These are phyloP conservation scores for Alternaria brassicae DNA, from an alignment of 2,329 filamentous ascomycete species.

Conservation along the genomic window DNA sequence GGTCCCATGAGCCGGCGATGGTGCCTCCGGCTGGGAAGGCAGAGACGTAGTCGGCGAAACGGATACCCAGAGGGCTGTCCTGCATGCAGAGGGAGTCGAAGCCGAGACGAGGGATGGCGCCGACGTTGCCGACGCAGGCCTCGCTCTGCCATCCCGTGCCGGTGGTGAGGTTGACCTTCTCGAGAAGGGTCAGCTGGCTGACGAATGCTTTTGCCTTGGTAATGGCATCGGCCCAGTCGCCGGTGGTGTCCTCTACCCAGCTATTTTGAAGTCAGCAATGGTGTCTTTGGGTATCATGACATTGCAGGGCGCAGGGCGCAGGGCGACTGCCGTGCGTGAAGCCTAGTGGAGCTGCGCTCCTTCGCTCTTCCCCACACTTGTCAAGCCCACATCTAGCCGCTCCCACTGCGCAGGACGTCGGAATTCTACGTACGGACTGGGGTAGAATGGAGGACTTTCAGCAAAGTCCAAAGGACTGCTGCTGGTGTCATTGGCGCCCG, in stretches of 20 bases:
- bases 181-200: constrained; percentile 78
- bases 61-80: constrained; percentile 82
- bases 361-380: constrained; percentile 1
- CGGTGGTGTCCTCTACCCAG: constrained; percentile 77
- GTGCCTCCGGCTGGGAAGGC: constrained; percentile 82
- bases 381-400: neutral
- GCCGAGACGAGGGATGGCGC: constrained; percentile 72
- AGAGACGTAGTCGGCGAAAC: constrained; percentile 78
- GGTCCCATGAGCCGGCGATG: constrained; percentile 83
- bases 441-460: constrained; percentile 73
- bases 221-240: constrained; percentile 78
- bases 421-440: constrained; percentile 65
- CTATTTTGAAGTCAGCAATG: constrained; percentile 12
- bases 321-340: neutral
- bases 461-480: constrained; percentile 37
- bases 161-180: constrained; percentile 96
- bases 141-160: constrained; percentile 73
- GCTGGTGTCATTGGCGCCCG: constrained; percentile 29
- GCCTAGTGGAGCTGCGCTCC: neutral
- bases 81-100: constrained; percentile 82
- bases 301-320: neutral
- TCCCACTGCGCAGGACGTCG: neutral
- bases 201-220: constrained; percentile 79
- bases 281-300: neutral
- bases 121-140: constrained; percentile 71